These are phyloP conservation scores for Neurospora sp. DNA, from an alignment of 495 filamentous ascomycete genomes.

Conservation along the genomic window DNA sequence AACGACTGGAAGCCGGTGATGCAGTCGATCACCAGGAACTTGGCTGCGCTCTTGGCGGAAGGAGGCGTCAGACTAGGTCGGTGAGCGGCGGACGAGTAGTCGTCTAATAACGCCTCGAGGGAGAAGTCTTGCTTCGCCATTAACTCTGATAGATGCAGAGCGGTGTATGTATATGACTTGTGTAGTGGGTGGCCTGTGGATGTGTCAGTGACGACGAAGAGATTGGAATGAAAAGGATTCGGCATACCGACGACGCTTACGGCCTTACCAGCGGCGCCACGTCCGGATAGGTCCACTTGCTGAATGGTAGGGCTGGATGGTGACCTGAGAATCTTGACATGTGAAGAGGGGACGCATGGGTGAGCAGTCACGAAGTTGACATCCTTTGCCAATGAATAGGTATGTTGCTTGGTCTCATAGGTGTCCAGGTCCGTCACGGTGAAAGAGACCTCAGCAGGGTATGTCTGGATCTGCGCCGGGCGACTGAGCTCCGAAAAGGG, in stretches of 20 bases:
- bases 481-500: constrained; percentile 25
- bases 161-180: constrained; percentile 47
- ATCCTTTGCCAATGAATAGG: constrained; percentile 47
- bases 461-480: constrained; percentile 30
- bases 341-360: constrained; percentile 49
- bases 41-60: constrained; percentile 17
- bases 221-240: background rate
- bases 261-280: constrained; percentile 28
- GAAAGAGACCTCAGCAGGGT: constrained; percentile 45
- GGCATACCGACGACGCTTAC: constrained; percentile 32
- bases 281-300: constrained; percentile 37
- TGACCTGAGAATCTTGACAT: constrained; percentile 37
- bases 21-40: constrained; percentile 45
- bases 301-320: constrained; percentile 41
- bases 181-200: constrained; percentile 53
- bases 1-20: constrained; percentile 37
- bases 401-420: constrained; percentile 27
- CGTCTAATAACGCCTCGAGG: constrained; percentile 31
- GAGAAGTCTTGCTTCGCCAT: constrained; percentile 30
- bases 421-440: constrained; percentile 29
- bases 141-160: constrained; percentile 43
- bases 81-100: constrained; percentile 20
- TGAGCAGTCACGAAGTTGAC: constrained; percentile 57
- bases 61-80: constrained; percentile 19
- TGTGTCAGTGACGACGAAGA: constrained; percentile 7